phyloP scores from a whole-genome alignment of 2,329 filamentous ascomycete genomes.

The Alternaria sp. region DNA sequence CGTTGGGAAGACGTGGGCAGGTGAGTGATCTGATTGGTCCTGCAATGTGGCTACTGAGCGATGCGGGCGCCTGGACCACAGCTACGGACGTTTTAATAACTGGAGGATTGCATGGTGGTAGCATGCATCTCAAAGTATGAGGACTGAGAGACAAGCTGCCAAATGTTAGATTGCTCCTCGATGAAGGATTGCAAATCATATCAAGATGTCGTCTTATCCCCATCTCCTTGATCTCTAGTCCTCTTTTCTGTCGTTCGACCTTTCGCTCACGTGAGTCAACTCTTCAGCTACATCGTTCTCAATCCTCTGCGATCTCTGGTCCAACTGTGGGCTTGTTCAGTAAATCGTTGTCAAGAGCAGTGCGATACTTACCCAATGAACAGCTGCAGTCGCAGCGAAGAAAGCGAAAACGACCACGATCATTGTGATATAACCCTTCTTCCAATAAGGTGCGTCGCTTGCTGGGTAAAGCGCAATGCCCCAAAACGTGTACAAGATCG shows the following conservation, averaged over 20 bases:
- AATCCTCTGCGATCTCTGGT: constrained; percentile 3
- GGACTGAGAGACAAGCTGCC: background rate
- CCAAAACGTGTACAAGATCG: constrained; percentile 57
- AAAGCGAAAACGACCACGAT: constrained; percentile 43
- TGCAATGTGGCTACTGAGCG: background rate
- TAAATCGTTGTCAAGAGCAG: background rate
- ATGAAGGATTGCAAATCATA: background rate
- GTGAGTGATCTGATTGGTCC: background rate
- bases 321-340: constrained; percentile 1
- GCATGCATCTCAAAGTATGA: background rate
- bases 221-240: background rate
- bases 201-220: background rate
- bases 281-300: background rate
- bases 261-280: background rate
- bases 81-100: background rate
- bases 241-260: background rate
- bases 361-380: constrained; percentile 30
- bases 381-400: constrained; percentile 32
- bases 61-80: background rate
- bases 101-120: background rate
- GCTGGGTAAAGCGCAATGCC: constrained; percentile 56
- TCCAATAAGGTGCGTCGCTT: constrained; percentile 56
- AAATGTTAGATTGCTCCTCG: background rate
- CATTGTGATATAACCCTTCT: constrained; percentile 51
- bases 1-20: background rate